Evolutionary conservation across 2,329 filamentous ascomycete genomes (phyloP), one percentile per base, ranked within the genome.

Genomic region (Sodiomyces alkalinus): DNA sequence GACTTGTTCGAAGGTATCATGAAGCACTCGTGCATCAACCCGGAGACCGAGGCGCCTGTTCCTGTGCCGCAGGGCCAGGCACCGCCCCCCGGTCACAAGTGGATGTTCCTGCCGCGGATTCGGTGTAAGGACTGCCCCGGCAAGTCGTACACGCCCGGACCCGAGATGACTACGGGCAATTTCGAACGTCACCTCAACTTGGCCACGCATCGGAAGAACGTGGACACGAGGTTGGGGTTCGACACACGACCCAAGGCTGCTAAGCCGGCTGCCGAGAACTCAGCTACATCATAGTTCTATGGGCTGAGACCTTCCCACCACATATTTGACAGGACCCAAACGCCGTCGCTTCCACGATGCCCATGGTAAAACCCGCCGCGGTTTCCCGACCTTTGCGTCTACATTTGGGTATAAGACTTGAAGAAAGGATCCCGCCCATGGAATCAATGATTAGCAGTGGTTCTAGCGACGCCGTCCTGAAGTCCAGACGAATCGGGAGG

Each of bases 141-240:
- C 17, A 96, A 94, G 52, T 61, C 93, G 8, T 98, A 98, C 52
- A 93, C 86, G 0, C 82, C 86, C 0, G 81, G 85, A 0, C 83
- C 86, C 0, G 82, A 78, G 15, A 79, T 69, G 48, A 85, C 83
- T 3, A 80, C 87, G 5, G 76, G 76, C 25, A 92, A 93, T 46
- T 98, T 98, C 38, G 82, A 93, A 53, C 74, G 92, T 2, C 90
- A 98, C 56, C 61, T 96, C 27, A 81, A 77, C 52, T 94, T 93
- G 52, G 71, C 80, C 23, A 62, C 67, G 29, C 90, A 98, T 51
- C 69, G 76, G 42, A 73, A 81, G 40, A 69, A 68, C 41, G 80
- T 86, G 7, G 46, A 46, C 20, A 34, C 38, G 29, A 45, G 56
- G 16, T 37, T 48, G 21, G 42, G 41, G 18, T 40, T 36, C 18